Conservation (phyloP, 2,329 filamentous ascomycete genomes). For the Fusarium anguioides region DNA sequence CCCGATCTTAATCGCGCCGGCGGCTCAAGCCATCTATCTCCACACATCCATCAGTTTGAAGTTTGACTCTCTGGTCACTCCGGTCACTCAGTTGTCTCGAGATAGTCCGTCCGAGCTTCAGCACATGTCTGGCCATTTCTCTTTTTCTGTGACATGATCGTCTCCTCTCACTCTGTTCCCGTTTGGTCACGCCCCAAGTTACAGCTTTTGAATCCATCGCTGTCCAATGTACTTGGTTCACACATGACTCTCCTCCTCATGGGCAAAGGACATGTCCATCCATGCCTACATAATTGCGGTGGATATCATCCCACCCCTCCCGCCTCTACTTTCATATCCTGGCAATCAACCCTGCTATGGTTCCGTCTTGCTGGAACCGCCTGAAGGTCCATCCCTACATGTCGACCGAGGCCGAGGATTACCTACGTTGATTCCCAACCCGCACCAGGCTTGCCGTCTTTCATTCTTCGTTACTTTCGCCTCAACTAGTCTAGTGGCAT, state of each 20-base stretch:
- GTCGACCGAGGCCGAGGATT: conserved; percentile 35
- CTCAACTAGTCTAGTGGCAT: conserved; percentile 46
- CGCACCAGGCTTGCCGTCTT: conserved; percentile 36
- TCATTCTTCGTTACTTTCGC: conserved; percentile 47
- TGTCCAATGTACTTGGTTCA: background rate
- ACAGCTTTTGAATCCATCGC: background rate
- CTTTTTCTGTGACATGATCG: conserved; percentile 18
- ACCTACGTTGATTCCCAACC: conserved; percentile 29
- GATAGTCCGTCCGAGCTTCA: conserved; percentile 21
- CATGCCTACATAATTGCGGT: conserved; percentile 25
- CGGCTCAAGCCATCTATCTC: conserved; percentile 33
- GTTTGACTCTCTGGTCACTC: conserved; percentile 11
- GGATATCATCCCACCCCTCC: conserved; percentile 32
- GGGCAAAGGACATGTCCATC: conserved; percentile 21
- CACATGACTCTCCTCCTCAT: conserved; percentile 9
- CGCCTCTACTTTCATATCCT: conserved; percentile 23
- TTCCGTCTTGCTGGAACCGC: conserved; percentile 40
- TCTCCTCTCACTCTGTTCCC: conserved; percentile 1
- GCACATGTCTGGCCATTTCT: conserved; percentile 5
- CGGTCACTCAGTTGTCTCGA: conserved; percentile 24
- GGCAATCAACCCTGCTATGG: conserved; percentile 34
- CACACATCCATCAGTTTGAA: conserved; percentile 23
- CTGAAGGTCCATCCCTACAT: conserved; percentile 32
- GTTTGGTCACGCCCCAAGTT: background rate
- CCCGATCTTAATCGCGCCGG: conserved; percentile 30